Base-by-base conservation (phyloP, 495 filamentous ascomycete species). In the Sphaerosporella brunnea region DNA sequence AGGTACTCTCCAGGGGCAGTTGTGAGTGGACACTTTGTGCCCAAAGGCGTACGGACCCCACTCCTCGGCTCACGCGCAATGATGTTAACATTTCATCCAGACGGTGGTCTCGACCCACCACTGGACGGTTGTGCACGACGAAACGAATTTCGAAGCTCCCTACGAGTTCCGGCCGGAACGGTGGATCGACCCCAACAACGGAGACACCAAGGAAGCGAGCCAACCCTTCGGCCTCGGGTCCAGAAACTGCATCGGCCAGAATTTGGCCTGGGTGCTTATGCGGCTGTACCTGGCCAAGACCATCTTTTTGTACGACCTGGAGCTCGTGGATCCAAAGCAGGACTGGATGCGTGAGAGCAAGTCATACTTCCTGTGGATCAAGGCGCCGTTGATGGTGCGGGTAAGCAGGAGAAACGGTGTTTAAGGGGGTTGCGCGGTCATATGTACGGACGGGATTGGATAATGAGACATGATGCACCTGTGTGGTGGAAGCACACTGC, bases 101-200 rank as follows among this genome's bases (percentile, higher is more conserved):
- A 35, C 32, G 18, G 20, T 18, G 39, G 48, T 64, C 13, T 13
- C 58, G 1, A 58, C 36, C 1, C 35, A 37, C 45, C 39, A 38
- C 7, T 57, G 24, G 28, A 42, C 41, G 5, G n/a, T 47, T 4
- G 42, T 36, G 9, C 63, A 64, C 4, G 64, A 65, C 15, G 50
- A 59, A 4, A 43, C 39, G 0, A 62, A 75, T 36, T 78, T 73
- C 45, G 51, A 55, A 2, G 52, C 65, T 9, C 65, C 73, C 0
- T 63, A 74, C 8, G 39, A 51, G 1, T 77, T 70, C 45, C 45
- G 64, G 0, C 75, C 73, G 0, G 73, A 78, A 40, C 57, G 70
- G 5, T 73, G 68, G 69, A 50, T 71, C 35, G 56, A 67, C 30
- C 35, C 58, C 1, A 55, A 62, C 13, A 52, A 52, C 2, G 57